Base-by-base conservation (phyloP, 1,139 yeast genomes). In the Geotrichum reessii region DNA sequence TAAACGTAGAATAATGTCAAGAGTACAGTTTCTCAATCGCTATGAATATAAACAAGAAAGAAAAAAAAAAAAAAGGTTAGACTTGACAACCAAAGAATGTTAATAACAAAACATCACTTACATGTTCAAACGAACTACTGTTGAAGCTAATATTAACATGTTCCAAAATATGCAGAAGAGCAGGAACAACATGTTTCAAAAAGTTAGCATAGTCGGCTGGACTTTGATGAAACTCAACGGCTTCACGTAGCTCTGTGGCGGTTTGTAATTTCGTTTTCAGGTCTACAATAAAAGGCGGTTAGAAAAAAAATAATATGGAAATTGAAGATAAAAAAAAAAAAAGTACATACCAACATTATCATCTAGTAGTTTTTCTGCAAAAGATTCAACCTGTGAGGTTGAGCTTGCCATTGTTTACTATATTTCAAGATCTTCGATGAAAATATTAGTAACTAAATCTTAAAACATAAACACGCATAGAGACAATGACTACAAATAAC, bases 1-100 rank as follows among this genome's bases (percentile, higher is more conserved):
- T 47, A 92, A 79, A 55, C 97, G 79, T 67, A 89, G 92, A 31
- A 95, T 74, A 25, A 91, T 83, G 68, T 93, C 97, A 59, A 93
- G 77, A 7, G 89, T 76, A 42, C 88, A 78, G 67, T 85, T 85
- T 68, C 97, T 81, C 56, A 90, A 73, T 71, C 87, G 67, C 74
- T 73, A 56, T 19, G 27, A 4, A 31, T 33, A 28, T n/a, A n/a
- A n/a, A n/a, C n/a, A n/a, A n/a, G n/a, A n/a, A n/a, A n/a, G n/a
- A n/a, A n/a, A n/a, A n/a, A n/a, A n/a, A n/a, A 25, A 46, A 33
- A 40, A 24, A 42, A 25, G 21, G 59, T 54, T 49, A 37, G 60
- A 44, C n/a, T 11, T 21, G 33, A 33, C 25, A 22, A 24, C n/a
- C 24, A 27, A 44, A 42, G 19, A 12, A 19, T n/a, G 48, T 24